Percentiles rank a stretch among this genome's conserved stretches.
These are phyloP conservation scores for Chimonanthus salicifolius DNA, from an alignment of 164 flowering plant species.

Conservation along the genomic window DNA sequence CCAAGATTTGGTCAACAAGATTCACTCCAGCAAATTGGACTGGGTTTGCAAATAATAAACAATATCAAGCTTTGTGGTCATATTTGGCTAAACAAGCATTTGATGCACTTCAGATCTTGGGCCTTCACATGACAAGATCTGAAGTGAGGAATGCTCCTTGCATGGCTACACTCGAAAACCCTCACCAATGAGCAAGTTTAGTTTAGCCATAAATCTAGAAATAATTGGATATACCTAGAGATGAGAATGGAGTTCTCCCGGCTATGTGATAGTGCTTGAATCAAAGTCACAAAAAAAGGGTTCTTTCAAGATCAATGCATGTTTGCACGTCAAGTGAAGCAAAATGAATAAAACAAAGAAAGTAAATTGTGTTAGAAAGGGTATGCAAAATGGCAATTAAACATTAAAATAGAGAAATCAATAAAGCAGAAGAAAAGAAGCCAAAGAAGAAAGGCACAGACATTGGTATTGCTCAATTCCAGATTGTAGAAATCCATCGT, in stretches of 20 bases:
- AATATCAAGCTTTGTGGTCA: too few relatives aligned
- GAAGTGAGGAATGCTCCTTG: too few relatives aligned
- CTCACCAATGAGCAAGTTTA: background rate
- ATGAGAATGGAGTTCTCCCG: too few relatives aligned
- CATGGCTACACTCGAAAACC: background rate
- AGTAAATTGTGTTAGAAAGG: background rate
- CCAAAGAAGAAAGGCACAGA: conserved; percentile 25
- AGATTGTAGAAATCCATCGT: conserved; percentile 82
- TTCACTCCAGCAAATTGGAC: too few relatives aligned
- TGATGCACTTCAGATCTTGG: too few relatives aligned
- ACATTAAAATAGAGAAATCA: background rate
- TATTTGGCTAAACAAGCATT: too few relatives aligned
- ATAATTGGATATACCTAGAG: background rate
- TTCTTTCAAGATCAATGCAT: background rate
- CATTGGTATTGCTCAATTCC: conserved; percentile 88
- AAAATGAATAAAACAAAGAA: background rate
- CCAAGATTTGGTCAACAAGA: too few relatives aligned
- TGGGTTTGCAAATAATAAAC: too few relatives aligned
- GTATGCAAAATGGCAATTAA: background rate
- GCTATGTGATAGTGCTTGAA: too few relatives aligned
- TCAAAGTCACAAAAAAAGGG: background rate
- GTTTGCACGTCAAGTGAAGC: background rate
- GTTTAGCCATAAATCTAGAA: background rate
- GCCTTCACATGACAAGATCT: too few relatives aligned
- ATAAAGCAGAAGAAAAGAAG: background rate